Conservation (phyloP, 352 stramenopile species). For the Phytophthora hibernalis region DNA sequence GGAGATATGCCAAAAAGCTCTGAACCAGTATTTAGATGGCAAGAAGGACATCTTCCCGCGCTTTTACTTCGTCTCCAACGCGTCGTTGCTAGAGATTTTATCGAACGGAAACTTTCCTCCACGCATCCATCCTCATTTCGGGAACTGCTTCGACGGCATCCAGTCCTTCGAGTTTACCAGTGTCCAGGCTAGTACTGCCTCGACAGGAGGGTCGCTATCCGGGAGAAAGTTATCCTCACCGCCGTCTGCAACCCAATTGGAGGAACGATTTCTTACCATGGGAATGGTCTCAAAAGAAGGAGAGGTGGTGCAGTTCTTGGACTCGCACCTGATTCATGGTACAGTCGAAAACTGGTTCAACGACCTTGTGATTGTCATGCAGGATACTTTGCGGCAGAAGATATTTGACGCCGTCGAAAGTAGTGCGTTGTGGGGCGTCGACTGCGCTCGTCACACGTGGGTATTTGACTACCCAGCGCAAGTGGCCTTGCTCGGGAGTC, state of each 20-base stretch:
- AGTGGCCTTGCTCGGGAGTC: conserved; percentile 86
- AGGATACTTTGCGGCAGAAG: conserved; percentile 82
- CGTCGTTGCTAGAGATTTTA: conserved; percentile 95
- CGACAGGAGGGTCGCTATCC: conserved; percentile 14
- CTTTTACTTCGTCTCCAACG: conserved; percentile 98
- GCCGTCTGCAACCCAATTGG: conserved; percentile 24
- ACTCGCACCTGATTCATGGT: conserved; percentile 84
- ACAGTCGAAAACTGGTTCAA: conserved; percentile 95
- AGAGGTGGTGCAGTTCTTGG: conserved; percentile 88
- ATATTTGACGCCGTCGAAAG: conserved; percentile 94
- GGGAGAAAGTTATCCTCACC: conserved; percentile 24
- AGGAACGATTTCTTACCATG: conserved; percentile 77
- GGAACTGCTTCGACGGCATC: conserved; percentile 93
- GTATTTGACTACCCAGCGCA: conserved; percentile 92
- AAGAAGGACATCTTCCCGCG: conserved; percentile 97
- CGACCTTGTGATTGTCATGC: conserved; percentile 94
- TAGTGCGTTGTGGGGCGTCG: conserved; percentile 92
- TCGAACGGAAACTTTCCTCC: conserved; percentile 92
- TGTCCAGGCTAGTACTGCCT: conserved; percentile 28
- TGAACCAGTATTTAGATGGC: conserved; percentile 96
- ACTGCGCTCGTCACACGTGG: conserved; percentile 85
- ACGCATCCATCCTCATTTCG: conserved; percentile 90
- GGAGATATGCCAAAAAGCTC: conserved; percentile 95
- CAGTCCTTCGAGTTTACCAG: conserved; percentile 77
- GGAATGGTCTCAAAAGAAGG: conserved; percentile 97